phyloP scores from a whole-genome alignment of 306 rosid genomes.

The Clitoria ternatea region DNA sequence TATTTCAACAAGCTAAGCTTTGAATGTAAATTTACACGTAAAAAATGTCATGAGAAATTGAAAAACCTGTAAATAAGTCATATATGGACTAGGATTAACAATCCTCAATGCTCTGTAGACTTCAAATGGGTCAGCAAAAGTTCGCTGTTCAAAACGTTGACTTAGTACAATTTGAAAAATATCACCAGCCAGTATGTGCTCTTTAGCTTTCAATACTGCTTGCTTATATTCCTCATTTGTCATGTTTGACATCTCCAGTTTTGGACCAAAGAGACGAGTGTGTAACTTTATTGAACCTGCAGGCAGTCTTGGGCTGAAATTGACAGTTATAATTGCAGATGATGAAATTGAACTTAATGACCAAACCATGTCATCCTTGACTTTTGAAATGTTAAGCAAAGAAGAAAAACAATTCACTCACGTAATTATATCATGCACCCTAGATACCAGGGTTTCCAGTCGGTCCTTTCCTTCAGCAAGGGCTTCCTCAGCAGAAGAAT shows the following conservation, averaged over 20 bases:
- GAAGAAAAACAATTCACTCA: conserved; percentile 35
- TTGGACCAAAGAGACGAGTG: conserved; percentile 68
- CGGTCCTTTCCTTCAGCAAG: conserved; percentile 55
- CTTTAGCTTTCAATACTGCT: conserved; percentile 84
- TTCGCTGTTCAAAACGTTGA: conserved; percentile 89
- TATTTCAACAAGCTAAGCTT: conserved; percentile 19
- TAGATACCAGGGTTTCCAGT: conserved; percentile 60
- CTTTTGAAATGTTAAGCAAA: conserved; percentile 1
- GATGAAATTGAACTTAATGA: conserved; percentile 17
- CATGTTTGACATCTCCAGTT: conserved; percentile 72
- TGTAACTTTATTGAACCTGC: conserved; percentile 75
- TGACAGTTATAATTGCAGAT: conserved; percentile 29
- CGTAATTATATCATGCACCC: conserved; percentile 83
- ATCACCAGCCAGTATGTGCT: conserved; percentile 93
- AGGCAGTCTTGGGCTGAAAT: conserved; percentile 86
- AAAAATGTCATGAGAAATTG: conserved; percentile 6
- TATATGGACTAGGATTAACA: conserved; percentile 95
- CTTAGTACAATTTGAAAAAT: conserved; percentile 94
- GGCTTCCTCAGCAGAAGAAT: conserved; percentile 72
- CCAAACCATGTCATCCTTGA: not conserved
- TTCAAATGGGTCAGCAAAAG: conserved; percentile 99
- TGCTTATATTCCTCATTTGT: conserved; percentile 75
- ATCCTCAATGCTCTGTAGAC: conserved; percentile 88
- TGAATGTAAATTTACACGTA: not conserved
- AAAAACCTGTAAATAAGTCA: conserved; percentile 92